These are phyloP conservation scores for Diaporthe aspalathi DNA, from an alignment of 2,329 filamentous ascomycete genomes.

Conservation along the genomic window DNA sequence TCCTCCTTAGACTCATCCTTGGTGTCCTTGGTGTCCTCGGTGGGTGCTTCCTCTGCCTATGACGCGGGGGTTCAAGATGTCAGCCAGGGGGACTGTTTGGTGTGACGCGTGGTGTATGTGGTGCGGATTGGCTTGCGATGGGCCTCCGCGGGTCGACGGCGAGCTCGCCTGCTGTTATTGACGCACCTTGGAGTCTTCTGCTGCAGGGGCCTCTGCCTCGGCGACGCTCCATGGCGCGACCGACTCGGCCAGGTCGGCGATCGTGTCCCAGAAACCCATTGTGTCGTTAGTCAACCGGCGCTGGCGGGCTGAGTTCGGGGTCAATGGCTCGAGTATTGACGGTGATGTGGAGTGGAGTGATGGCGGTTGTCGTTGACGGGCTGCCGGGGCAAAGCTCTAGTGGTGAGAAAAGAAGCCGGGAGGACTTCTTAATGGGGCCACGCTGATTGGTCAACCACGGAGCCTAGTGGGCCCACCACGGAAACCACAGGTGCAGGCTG, in stretches of 20 bases:
- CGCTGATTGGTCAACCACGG: conserved; percentile 56
- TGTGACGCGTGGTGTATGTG: background rate
- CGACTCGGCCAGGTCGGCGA: conserved; percentile 73
- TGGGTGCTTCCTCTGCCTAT: conserved; percentile 53
- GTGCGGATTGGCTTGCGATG: background rate
- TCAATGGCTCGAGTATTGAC: conserved; percentile 45
- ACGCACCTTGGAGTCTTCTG: conserved; percentile 69
- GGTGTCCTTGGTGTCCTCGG: conserved; percentile 51
- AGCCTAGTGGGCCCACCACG: conserved; percentile 4
- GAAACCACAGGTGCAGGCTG: conserved; percentile 10
- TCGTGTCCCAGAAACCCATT: conserved; percentile 76
- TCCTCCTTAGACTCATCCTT: conserved; percentile 60
- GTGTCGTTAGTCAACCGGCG: conserved; percentile 53
- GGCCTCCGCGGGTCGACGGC: background rate
- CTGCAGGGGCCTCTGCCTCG: conserved; percentile 75
- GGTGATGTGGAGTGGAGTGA: conserved; percentile 44
- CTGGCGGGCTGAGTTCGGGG: conserved; percentile 49
- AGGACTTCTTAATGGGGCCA: conserved; percentile 54
- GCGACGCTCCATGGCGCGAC: conserved; percentile 73
- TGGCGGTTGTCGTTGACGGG: conserved; percentile 47
- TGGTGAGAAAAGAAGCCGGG: conserved; percentile 56
- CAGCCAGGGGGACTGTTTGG: background rate
- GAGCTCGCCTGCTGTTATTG: conserved; percentile 18
- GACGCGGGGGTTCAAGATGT: background rate
- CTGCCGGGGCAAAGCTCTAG: conserved; percentile 50